Evolutionary conservation across 169 alveolate genomes (phyloP).

Genomic region (Blepharisma undulans): DNA sequence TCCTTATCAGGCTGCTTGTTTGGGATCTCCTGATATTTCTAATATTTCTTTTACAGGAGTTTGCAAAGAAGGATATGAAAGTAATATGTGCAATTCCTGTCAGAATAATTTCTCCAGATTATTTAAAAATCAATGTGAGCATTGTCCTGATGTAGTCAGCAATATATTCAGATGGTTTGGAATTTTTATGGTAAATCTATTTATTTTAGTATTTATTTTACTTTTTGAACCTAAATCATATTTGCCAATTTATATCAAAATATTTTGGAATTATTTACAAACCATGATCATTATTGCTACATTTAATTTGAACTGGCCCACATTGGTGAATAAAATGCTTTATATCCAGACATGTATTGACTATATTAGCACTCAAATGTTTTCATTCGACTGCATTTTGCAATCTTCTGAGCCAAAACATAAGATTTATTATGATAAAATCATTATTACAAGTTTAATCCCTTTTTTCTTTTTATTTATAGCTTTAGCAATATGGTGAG

Average conservation of each 20-base stretch:
- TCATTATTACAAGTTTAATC: background rate
- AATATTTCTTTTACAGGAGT: background rate
- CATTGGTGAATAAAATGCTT: background rate
- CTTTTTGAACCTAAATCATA: background rate
- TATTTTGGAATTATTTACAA: slow-evolving; percentile 3
- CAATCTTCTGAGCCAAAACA: background rate
- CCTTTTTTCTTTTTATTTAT: background rate
- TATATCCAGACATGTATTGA: background rate
- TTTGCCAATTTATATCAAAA: background rate
- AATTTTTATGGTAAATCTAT: background rate
- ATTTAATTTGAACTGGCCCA: slow-evolving; percentile 8
- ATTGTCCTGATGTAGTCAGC: background rate
- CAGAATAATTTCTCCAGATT: background rate
- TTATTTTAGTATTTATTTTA: background rate
- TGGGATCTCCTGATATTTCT: background rate
- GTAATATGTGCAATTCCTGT: slow-evolving; percentile 16
- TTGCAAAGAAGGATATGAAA: slow-evolving; percentile 1
- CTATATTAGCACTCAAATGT: background rate
- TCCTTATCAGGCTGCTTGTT: slow-evolving; percentile 2
- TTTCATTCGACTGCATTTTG: slow-evolving; percentile 6
- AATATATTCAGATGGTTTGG: background rate
- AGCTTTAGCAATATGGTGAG: background rate
- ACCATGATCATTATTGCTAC: background rate
- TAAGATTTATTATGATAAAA: background rate
- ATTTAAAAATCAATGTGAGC: background rate